Percentiles rank a stretch among this genome's conserved stretches.
Evolutionary conservation across 306 rosid species (phyloP).

Genomic region (Lithocarpus polystachyus): DNA sequence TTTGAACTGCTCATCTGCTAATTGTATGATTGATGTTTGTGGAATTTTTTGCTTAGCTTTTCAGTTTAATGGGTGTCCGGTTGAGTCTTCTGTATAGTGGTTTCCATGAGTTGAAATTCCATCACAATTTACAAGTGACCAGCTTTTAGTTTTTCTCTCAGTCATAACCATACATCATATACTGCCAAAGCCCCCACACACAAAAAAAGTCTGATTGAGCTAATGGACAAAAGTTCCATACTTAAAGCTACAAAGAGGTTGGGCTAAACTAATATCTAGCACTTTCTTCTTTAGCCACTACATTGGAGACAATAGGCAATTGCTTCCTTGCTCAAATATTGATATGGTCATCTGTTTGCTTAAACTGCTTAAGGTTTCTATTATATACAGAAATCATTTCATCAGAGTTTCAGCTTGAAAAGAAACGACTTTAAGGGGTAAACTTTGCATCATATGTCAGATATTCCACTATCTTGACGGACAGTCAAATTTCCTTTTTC

Average conservation of each 20-base stretch:
- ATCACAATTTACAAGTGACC: constrained; percentile 19
- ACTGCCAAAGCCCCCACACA: not conserved
- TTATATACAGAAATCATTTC: no score
- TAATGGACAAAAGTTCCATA: not conserved
- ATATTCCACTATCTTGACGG: not conserved
- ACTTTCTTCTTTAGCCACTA: not conserved
- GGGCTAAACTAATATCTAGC: not conserved
- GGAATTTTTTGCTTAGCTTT: constrained; percentile 29
- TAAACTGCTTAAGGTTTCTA: no score
- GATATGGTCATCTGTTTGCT: no score
- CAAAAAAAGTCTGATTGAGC: constrained; percentile 7
- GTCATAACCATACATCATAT: constrained; percentile 16
- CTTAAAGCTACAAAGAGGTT: not conserved
- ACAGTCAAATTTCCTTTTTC: not conserved
- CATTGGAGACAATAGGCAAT: not conserved
- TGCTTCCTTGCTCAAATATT: no score
- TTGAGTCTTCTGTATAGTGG: constrained; percentile 40
- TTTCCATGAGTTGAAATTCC: constrained; percentile 17
- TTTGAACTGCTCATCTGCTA: constrained; percentile 33
- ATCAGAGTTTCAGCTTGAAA: no score
- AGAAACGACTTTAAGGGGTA: no score
- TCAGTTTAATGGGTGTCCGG: constrained; percentile 23
- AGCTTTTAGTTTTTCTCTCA: constrained; percentile 7
- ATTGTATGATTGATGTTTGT: constrained; percentile 45
- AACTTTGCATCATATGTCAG: no score